Evolutionary conservation across 805 yeast genomes (phyloP).

Genomic region (Komagataella populi): DNA sequence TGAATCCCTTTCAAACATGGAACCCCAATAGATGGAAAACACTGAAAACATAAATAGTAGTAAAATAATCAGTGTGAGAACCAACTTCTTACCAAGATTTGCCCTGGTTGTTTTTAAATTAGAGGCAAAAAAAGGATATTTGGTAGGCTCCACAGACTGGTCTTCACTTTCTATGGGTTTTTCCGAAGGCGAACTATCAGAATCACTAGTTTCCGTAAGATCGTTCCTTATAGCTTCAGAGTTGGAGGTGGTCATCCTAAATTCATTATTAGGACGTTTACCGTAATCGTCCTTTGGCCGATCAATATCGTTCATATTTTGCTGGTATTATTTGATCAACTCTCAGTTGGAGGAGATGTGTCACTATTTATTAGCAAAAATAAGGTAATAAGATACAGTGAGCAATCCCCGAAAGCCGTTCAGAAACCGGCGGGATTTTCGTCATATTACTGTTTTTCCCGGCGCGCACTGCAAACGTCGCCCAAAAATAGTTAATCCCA

Average conservation of each 20-base stretch:
- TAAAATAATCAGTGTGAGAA: slow-evolving; percentile 13
- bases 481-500: no score
- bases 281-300: neutral
- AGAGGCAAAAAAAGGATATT: neutral
- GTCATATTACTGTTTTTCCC: neutral
- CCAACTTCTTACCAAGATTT: slow-evolving; percentile 6
- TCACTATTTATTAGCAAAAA: neutral
- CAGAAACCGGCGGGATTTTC: neutral
- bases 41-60: slow-evolving; percentile 22
- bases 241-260: neutral
- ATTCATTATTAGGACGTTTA: neutral
- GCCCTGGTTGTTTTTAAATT: slow-evolving; percentile 3
- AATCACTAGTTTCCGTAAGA: neutral
- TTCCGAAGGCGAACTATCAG: neutral
- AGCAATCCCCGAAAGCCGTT: neutral
- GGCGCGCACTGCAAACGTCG: no score
- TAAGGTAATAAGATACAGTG: no score
- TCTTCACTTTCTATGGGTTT: neutral
- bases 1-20: slow-evolving; percentile 19
- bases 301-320: neutral
- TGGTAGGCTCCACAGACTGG: neutral
- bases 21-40: slow-evolving; percentile 36
- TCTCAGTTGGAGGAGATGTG: neutral
- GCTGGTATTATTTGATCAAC: no score
- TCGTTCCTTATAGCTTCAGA: neutral